Base-by-base conservation (phyloP, 768 basidiomycete species). In the Mrakia frigida region DNA sequence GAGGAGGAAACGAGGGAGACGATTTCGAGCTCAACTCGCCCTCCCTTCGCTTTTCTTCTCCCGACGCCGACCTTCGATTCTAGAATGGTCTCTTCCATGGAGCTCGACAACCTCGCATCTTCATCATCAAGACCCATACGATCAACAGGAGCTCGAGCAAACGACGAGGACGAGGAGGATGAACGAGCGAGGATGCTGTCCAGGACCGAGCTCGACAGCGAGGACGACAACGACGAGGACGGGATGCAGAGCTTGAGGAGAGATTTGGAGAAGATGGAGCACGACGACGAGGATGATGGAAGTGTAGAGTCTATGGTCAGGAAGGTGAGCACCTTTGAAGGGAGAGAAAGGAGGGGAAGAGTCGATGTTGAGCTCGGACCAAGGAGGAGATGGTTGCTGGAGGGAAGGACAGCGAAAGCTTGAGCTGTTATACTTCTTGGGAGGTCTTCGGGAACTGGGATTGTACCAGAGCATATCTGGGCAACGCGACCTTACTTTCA, bases 81-180 rank as follows among this genome's bases (percentile, higher is more conserved):
- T 2, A 50, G 31, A 1, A 73, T 73, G 72, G 33, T 50, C 3
- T 25, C 31, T 18, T 73, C 72, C 11, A 11, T 59, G 16, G 72
- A 73, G 72, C 72, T 73, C 72, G 72, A 59, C 60, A 41, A 56
- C 37, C 31, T 73, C 70, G 37, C 70, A n/a, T 33, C 50, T 10
- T 53, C 50, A 16, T 71, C 70, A 1, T 33, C 70, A 1, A 21
- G 43, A 10, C 28, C 39, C 21, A n/a, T 21, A 6, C 23, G 46
- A 28, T 28, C 50, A 21, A 28, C 37, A 6, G 1, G 37, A 9
- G 14, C 9, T 23, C 43, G 28, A 41, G 69, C 25, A 21, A 41
- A 70, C 28, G 46, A 50, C 70, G 70, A 71, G 33, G 70, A 71
- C 46, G 46, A 39, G 53, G 39, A 35, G 37, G 70, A 71, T 28